Percentiles rank a stretch among this genome's conserved stretches.
Conservation (phyloP, 1,284 basidiomycete genomes). For the Taiwanofungus camphoratus region DNA sequence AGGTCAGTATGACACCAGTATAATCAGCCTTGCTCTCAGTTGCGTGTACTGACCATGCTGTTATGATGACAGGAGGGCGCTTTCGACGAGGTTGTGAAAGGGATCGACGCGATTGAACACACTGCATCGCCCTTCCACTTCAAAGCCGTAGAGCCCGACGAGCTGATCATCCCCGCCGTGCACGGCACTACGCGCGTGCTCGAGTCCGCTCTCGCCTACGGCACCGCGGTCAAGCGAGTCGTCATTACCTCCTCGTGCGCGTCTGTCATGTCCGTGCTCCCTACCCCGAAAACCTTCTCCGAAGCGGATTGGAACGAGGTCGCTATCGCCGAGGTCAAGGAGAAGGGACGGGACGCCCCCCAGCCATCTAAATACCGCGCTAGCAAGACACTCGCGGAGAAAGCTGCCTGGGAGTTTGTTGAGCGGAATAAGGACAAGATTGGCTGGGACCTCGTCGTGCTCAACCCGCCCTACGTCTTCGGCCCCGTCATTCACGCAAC, state of each 20-base stretch:
- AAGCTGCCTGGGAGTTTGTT: constrained; percentile 52
- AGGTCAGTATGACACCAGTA: constrained; percentile 26
- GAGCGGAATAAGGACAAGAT: constrained; percentile 44
- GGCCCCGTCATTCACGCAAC: constrained; percentile 48
- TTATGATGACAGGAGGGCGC: constrained; percentile 26
- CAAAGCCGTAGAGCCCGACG: constrained; percentile 30
- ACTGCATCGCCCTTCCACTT: constrained; percentile 40
- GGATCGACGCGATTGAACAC: constrained; percentile 39
- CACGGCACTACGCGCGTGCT: constrained; percentile 25
- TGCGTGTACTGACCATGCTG: not conserved
- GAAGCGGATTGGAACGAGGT: constrained; percentile 64
- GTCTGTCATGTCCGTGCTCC: constrained; percentile 34
- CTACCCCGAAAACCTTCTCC: constrained; percentile 24
- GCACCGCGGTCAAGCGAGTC: constrained; percentile 51
- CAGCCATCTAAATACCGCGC: constrained; percentile 44
- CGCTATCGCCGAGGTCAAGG: constrained; percentile 41
- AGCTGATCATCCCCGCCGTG: constrained; percentile 29
- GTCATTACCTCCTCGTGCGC: constrained; percentile 60
- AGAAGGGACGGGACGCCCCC: constrained; percentile 43
- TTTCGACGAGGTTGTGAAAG: constrained; percentile 38
- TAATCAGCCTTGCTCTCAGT: not conserved
- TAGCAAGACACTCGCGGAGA: constrained; percentile 69
- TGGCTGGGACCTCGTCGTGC: constrained; percentile 47
- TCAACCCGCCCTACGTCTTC: constrained; percentile 52
- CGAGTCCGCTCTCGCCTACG: constrained; percentile 22